Base-by-base conservation (phyloP, 1,139 yeast genomes). In the Suhomyces coccinellae region DNA sequence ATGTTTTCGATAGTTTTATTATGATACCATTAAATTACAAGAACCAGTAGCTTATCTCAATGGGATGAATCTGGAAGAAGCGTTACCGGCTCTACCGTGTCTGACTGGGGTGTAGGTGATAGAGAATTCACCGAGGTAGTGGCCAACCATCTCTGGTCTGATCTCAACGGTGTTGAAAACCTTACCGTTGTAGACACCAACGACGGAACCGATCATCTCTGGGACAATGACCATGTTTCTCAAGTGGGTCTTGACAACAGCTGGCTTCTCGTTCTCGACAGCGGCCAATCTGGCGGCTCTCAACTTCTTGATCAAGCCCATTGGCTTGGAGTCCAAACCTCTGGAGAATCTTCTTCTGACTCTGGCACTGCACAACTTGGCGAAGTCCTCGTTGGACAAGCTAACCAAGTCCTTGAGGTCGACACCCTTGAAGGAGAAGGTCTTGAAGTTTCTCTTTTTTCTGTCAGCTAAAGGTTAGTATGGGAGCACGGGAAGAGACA, bases 111-210 rank as follows among this genome's bases (percentile, higher is more conserved):
- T 88, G 85, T 95, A 95, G 69, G 99, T 81, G 79, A 95, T 93
- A 71, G 99, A 93, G 88, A 95, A 93, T 83, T 95, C 99, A 81
- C 97, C 99, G 71, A 95, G 88, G 95, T 95, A 95, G 87, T 91
- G 97, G 73, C 99, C 99, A 73, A 91, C 91, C 99, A 95, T 93
- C 83, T 95, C 99, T 69, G 99, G 97, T 78, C 82, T 90, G 79
- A 95, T 80, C 79, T 95, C 99, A 76, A 93, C 97, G 69, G 87
- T 88, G 96, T 91, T 93, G 95, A 95, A 95, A 66, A 83, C 90
- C 84, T 95, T 95, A 82, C 99, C 99, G 85, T 95, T 95, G 96
- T 95, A 93, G 67, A 95, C 88, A 80, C 98, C 98, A 65, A 95
- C 85, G 63, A 91, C 96, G 55, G 97, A 89, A 71, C 99, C 99